Percentiles rank a stretch among this genome's conserved stretches.
phyloP scores from a whole-genome alignment of 768 basidiomycete species.

The Termitomyces heimii region DNA sequence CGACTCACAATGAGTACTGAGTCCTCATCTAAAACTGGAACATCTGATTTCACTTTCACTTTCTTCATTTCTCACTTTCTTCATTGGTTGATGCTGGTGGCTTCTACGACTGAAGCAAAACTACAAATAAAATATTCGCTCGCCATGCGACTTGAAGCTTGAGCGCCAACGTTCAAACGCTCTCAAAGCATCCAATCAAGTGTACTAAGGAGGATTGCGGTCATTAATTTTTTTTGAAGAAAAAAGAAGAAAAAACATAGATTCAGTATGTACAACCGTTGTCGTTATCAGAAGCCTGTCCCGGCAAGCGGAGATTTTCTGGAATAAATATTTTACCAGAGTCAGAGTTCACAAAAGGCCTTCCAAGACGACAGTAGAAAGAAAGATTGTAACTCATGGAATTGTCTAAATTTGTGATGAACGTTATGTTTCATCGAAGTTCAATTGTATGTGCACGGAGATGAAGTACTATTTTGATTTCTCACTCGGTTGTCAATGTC shows the following conservation, averaged over 20 bases:
- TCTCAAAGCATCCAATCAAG: no score
- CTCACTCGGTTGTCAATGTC: not conserved
- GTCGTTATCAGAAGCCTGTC: not conserved
- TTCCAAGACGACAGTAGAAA: not conserved
- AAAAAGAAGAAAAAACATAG: not conserved
- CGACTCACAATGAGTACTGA: no score
- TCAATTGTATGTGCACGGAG: no score
- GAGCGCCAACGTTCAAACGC: not conserved
- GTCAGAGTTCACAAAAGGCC: not conserved
- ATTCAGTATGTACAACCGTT: not conserved
- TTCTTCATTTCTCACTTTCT: no score
- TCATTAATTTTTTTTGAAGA: not conserved
- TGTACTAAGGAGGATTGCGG: not conserved
- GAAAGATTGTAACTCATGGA: not conserved
- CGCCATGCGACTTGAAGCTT: not conserved
- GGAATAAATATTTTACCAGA: not conserved
- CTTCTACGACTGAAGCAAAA: no score
- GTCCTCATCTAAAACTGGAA: no score
- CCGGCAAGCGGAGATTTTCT: not conserved
- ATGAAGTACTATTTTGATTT: no score
- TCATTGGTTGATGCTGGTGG: no score
- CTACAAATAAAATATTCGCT: no score
- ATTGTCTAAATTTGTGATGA: not conserved
- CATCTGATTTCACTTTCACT: no score
- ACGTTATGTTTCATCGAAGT: no score